A percentile compares a stretch with the other conserved stretches of the same genome.
These are phyloP conservation scores for Candida adriatica DNA, from an alignment of 805 yeast genomes.

Conservation along the genomic window DNA sequence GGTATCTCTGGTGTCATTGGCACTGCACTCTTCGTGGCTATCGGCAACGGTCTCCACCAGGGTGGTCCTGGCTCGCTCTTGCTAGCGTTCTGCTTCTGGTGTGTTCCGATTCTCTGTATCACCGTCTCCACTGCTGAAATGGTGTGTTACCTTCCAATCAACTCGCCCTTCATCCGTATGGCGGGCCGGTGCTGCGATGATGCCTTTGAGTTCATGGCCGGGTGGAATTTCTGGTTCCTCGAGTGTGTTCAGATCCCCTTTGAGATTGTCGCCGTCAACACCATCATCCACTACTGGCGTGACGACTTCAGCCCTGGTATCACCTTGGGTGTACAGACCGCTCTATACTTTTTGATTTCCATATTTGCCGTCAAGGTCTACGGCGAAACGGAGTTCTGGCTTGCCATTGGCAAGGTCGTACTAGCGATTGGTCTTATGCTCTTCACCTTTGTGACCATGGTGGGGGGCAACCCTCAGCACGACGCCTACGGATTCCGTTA, in stretches of 20 bases:
- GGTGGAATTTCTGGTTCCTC: constrained; percentile 75
- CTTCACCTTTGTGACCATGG: constrained; percentile 76
- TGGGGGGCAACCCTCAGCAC: constrained; percentile 76
- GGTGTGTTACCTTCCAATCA: constrained; percentile 68
- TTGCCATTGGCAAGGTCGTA: constrained; percentile 65
- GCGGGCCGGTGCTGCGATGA: constrained; percentile 74
- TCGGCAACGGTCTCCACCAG: constrained; percentile 52
- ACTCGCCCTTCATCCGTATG: constrained; percentile 69
- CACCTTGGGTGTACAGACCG: constrained; percentile 58
- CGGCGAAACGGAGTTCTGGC: constrained; percentile 81
- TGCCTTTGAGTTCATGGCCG: constrained; percentile 67
- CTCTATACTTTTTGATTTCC: constrained; percentile 56
- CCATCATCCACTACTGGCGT: constrained; percentile 77
- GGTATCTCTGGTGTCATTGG: constrained; percentile 83
- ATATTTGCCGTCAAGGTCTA: constrained; percentile 66
- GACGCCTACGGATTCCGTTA: constrained; percentile 56
- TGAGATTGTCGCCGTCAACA: constrained; percentile 75
- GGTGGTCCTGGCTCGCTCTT: constrained; percentile 70
- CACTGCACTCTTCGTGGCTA: constrained; percentile 69
- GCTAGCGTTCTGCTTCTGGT: constrained; percentile 63
- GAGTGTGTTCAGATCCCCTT: constrained; percentile 76
- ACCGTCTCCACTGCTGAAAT: constrained; percentile 73
- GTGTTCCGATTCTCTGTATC: constrained; percentile 57
- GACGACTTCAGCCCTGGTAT: constrained; percentile 69
- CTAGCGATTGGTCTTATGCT: constrained; percentile 69